Evolutionary conservation across 306 rosid genomes (phyloP).

Genomic region (Carpinus viminea): DNA sequence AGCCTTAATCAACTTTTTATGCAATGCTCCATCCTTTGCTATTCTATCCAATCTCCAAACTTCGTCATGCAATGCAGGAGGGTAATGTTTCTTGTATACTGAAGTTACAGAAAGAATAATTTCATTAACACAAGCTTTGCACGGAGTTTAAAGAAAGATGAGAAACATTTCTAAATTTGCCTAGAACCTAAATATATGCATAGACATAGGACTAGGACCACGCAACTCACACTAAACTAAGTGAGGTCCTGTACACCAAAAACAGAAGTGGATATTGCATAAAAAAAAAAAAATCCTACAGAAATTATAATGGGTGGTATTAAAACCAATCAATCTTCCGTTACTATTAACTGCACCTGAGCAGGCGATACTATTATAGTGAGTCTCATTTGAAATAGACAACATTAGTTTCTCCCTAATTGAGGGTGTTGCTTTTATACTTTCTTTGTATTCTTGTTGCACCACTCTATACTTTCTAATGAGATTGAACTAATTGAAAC

Average conservation of each 20-base stretch:
- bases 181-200: not conserved
- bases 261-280: not conserved
- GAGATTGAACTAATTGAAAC: not conserved
- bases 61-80: constrained; percentile 82
- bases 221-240: not conserved
- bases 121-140: constrained; percentile 7
- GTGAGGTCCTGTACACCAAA: not conserved
- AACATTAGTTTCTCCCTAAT: not conserved
- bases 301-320: not conserved
- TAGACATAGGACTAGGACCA: not conserved
- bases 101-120: constrained; percentile 29
- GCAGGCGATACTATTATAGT: not conserved
- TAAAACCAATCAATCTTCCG: not conserved
- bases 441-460: no score
- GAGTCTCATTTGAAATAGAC: not conserved
- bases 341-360: not conserved
- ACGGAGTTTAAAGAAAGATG: not conserved
- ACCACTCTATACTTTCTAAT: no score
- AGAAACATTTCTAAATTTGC: not conserved
- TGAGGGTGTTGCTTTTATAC: not conserved
- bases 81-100: constrained; percentile 92
- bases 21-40: constrained; percentile 89
- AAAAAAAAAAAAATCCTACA: not conserved
- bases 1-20: constrained; percentile 64
- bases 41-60: constrained; percentile 91